Evolutionary conservation across 768 basidiomycete species (phyloP).

Genomic region (Cyathus striatus): DNA sequence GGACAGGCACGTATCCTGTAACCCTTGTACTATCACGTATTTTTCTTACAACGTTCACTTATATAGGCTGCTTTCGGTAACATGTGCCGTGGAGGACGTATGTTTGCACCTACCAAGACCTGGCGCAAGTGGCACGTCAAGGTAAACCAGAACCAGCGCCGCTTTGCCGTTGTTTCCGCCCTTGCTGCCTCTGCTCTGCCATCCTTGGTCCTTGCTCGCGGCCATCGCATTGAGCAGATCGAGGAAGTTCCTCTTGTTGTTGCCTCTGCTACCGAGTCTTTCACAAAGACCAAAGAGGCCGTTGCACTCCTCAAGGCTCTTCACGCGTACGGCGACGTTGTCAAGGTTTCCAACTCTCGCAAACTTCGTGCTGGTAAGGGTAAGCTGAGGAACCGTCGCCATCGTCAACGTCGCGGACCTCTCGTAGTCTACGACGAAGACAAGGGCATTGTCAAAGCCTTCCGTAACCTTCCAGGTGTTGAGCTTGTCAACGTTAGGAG

Average conservation of each 20-base stretch:
- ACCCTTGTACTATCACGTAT: background rate
- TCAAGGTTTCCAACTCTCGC: slow-evolving; percentile 96
- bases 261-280: slow-evolving; percentile 70
- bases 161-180: slow-evolving; percentile 96
- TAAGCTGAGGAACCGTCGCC: slow-evolving; percentile 93
- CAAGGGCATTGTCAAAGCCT: slow-evolving; percentile 95
- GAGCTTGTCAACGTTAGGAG: slow-evolving; percentile 92
- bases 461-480: slow-evolving; percentile 98
- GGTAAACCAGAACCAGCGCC: slow-evolving; percentile 98
- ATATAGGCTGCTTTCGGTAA: slow-evolving; percentile 95
- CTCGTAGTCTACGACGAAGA: slow-evolving; percentile 97
- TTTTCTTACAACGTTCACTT: slow-evolving; percentile 2
- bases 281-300: slow-evolving; percentile 96
- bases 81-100: slow-evolving; percentile 99
- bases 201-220: slow-evolving; percentile 97
- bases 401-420: slow-evolving; percentile 96
- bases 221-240: slow-evolving; percentile 97
- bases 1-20: slow-evolving; percentile 66
- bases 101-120: slow-evolving; percentile 99
- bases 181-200: slow-evolving; percentile 97
- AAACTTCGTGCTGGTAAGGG: slow-evolving; percentile 97
- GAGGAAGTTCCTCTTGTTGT: slow-evolving; percentile 96
- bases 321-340: slow-evolving; percentile 86
- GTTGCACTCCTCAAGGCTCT: slow-evolving; percentile 88
- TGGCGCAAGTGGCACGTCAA: slow-evolving; percentile 99